Percentiles rank a stretch among this genome's conserved stretches.
phyloP scores from a whole-genome alignment of 371 early-diverging fungal genomes.

The Mortierella sp. region DNA sequence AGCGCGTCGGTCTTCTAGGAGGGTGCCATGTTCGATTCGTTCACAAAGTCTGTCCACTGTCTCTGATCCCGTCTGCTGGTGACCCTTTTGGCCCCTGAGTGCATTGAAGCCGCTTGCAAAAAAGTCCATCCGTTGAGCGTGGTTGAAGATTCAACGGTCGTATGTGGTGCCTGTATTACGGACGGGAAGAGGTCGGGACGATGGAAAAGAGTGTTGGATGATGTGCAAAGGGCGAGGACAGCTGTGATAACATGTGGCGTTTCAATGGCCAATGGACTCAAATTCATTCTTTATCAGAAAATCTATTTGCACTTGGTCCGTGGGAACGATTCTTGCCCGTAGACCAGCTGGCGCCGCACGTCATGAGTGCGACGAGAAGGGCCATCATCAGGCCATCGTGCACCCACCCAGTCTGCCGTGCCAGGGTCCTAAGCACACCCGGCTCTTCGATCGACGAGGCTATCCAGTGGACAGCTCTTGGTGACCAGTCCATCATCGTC shows the following conservation, averaged over 20 bases:
- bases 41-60: conserved; percentile 90
- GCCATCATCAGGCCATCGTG: conserved; percentile 15
- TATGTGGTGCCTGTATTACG: no score
- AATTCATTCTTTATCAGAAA: no score
- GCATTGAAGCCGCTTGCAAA: conserved; percentile 66
- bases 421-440: background rate
- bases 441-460: conserved; percentile 4
- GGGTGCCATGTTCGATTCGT: conserved; percentile 82
- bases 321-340: no score
- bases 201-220: background rate
- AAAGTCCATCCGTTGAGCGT: conserved; percentile 20
- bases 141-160: background rate
- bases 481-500: conserved; percentile 26
- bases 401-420: conserved; percentile 18
- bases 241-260: no score
- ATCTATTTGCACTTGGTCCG: no score
- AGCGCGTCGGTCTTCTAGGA: conserved; percentile 90
- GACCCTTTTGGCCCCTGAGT: conserved; percentile 81
- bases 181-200: no score
- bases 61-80: conserved; percentile 83
- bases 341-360: conserved; percentile 25
- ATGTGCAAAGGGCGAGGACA: no score
- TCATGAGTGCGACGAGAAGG: conserved; percentile 18
- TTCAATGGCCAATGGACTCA: no score
- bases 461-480: conserved; percentile 5